These are phyloP conservation scores for Arthrobotrys musiformis DNA, from an alignment of 2,329 filamentous ascomycete species.

Conservation along the genomic window DNA sequence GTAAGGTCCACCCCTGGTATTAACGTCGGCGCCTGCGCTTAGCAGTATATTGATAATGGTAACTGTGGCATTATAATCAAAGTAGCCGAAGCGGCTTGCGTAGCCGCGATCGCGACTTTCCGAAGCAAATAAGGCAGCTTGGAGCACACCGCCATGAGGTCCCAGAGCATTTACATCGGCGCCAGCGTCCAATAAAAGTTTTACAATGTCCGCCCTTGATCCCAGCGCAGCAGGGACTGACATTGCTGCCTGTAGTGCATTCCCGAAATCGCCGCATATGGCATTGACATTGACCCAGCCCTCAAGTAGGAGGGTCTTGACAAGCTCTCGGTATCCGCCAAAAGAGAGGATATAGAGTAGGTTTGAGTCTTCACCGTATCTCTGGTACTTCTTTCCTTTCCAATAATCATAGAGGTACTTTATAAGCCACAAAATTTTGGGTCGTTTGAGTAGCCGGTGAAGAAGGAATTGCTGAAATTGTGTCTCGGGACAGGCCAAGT, in stretches of 20 bases:
- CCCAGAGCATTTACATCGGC: constrained; percentile 10
- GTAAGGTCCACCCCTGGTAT: not conserved
- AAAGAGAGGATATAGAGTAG: not conserved
- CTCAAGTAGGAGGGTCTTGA: not conserved
- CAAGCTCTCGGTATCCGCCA: not conserved
- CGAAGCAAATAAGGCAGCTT: not conserved
- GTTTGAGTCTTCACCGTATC: not conserved
- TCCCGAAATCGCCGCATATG: not conserved
- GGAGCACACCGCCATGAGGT: not conserved
- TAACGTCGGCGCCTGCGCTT: not conserved
- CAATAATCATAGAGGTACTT: not conserved
- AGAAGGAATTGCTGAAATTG: not conserved
- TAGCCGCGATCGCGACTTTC: not conserved
- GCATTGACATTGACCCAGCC: not conserved
- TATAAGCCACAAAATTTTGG: no score
- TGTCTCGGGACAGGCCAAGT: constrained; percentile 2
- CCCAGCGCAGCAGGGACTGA: not conserved
- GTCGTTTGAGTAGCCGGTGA: not conserved
- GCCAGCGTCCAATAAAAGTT: not conserved
- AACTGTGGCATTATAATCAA: not conserved
- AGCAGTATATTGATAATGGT: no score
- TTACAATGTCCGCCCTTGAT: not conserved
- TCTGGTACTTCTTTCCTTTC: not conserved
- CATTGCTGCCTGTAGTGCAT: not conserved
- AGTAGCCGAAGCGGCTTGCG: not conserved